A percentile compares a stretch with the other conserved stretches of the same genome.
phyloP scores from a whole-genome alignment of 1,139 yeast species.

The Sugiyamaella castrensis region DNA sequence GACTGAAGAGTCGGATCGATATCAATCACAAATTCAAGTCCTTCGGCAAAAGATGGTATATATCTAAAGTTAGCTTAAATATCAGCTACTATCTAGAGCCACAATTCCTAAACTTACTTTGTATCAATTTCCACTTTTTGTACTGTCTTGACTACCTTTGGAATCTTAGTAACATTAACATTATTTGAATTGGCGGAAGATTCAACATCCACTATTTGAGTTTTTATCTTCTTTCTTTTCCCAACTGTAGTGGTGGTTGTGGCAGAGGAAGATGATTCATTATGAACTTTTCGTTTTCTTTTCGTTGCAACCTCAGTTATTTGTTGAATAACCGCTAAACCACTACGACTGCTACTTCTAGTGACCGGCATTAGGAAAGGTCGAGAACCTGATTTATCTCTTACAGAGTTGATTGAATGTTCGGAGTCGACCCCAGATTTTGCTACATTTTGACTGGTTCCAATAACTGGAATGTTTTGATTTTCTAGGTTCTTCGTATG shows the following conservation, averaged over 20 bases:
- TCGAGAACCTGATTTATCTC: too few species aligned
- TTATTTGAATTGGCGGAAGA: background rate
- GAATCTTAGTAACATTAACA: background rate
- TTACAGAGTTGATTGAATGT: too few species aligned
- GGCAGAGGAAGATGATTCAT: background rate
- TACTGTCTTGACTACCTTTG: background rate
- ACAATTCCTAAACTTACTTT: background rate
- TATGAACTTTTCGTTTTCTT: background rate
- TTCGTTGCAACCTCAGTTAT: background rate
- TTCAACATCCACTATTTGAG: background rate
- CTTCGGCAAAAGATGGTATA: conserved; percentile 35
- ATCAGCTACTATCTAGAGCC: too few species aligned
- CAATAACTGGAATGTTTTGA: too few species aligned
- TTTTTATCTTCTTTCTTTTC: too few species aligned
- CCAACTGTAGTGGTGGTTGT: background rate
- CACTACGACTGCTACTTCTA: conserved; percentile 7
- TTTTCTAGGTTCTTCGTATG: too few species aligned
- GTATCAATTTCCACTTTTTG: background rate
- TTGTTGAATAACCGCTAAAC: conserved; percentile 1
- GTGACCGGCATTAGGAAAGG: conserved; percentile 6
- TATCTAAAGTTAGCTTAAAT: conserved; percentile 19
- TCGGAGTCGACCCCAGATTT: too few species aligned
- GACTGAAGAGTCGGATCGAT: conserved; percentile 39
- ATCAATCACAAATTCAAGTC: conserved; percentile 35
- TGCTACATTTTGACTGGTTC: too few species aligned